Evolutionary conservation across 192 early-diverging fungal species (phyloP), one percentile per base, ranked within the genome.

Genomic region (Coemansia sp.): DNA sequence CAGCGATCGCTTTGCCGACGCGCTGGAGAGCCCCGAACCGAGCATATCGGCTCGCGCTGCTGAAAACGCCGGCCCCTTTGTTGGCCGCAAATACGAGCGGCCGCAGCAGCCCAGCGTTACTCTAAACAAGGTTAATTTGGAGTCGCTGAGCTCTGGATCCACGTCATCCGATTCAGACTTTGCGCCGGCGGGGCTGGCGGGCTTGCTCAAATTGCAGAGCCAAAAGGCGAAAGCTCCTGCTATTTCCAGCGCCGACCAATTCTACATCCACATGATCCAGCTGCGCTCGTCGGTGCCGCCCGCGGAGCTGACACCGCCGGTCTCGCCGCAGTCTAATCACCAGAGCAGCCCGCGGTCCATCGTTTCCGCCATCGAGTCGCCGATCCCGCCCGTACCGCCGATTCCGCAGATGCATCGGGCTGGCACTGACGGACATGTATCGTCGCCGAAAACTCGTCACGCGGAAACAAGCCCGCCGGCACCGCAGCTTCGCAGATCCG

Each of bases 261-360:
- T 70, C 29, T 70, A 67, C 23, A 51, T 56, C 4, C 63, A 54
- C 22, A 66, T 77, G 73, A 45, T 77, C 24, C 33, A 59, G 1
- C 54, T 62, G 22, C 73, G 73, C 9, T 60, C 73, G 4, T 22
- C 33, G 10, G 44, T 59, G 44, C 60, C 60, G 0, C 27, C 50
- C 5, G 64, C 53, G 51, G 64, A 65, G 40, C 56, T 70, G 40
- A 57, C 67, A 12, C 44, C 67, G 27, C 46, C 51, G 18, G 24
- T 21, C 18, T 59, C 67, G 16, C 56, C 60, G 19, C 43, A 33
- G 25, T 49, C 44, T 44, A 60, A 35, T 19, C 33, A 16, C 25
- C 43, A 22, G 6, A 33, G 33, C 30, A 54, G 30, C 24, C 53
- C 35, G 23, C 28, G 44, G 35, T 14, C 35, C n/a, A 16, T 8